phyloP scores from a whole-genome alignment of 1,284 basidiomycete species.

The Meira nashicola region DNA sequence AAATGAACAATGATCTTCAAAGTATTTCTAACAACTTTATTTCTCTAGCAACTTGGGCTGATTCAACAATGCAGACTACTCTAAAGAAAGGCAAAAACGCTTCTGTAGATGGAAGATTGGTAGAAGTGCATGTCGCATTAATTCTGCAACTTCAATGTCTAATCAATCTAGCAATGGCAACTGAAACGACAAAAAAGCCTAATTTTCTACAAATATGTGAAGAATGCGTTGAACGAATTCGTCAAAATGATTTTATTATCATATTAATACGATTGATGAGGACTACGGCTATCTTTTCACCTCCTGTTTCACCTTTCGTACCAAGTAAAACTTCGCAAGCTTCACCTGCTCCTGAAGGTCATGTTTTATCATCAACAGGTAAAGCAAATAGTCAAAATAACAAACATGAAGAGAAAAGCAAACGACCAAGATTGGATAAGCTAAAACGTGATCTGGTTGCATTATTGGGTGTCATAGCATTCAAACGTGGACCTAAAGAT shows the following conservation, averaged over 20 bases:
- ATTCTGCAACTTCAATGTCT: constrained; percentile 28
- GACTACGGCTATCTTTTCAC: constrained; percentile 26
- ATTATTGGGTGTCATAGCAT: constrained; percentile 28
- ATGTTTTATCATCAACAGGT: constrained; percentile 31
- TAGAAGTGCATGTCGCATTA: constrained; percentile 27
- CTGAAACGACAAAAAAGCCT: constrained; percentile 20
- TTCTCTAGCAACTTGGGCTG: constrained; percentile 21
- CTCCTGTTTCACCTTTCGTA: constrained; percentile 34
- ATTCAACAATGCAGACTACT: constrained; percentile 21
- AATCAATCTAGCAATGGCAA: constrained; percentile 24
- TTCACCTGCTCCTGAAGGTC: constrained; percentile 19
- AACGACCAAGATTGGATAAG: constrained; percentile 18
- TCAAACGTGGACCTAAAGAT: neutral
- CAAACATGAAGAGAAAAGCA: constrained; percentile 7
- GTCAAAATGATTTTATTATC: neutral
- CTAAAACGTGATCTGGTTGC: constrained; percentile 43
- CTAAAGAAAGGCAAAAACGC: constrained; percentile 18
- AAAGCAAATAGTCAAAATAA: constrained; percentile 3
- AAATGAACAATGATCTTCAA: neutral
- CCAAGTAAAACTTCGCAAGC: constrained; percentile 1
- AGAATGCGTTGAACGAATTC: neutral
- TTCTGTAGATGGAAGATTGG: constrained; percentile 23
- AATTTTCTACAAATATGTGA: neutral
- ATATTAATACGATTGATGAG: constrained; percentile 20
- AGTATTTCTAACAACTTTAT: constrained; percentile 16